Base-by-base conservation (phyloP, 1,139 yeast species). In the Sugiyamaella japonica region DNA sequence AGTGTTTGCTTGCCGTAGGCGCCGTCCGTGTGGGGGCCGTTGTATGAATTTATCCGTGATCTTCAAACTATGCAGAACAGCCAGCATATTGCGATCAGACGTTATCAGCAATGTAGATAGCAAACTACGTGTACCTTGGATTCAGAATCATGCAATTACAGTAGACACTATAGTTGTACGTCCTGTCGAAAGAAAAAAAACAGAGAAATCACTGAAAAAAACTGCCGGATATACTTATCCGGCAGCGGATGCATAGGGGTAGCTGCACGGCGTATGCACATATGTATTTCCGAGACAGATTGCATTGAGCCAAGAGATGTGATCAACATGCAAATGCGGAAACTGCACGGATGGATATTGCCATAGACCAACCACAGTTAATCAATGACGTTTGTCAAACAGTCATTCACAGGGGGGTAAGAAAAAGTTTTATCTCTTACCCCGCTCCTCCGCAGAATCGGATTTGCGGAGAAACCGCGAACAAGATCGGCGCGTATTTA, bases 391-490 rank as follows among this genome's bases (percentile, higher is more conserved):
- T 29, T 29, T 2, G n/a, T 29, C 34, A 29, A 29, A 29, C 7
- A 4, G 16, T 34, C 38, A 34, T 13, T 7, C 16, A 12, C 13
- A 13, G 16, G 28, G 12, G 32, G 15, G 12, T 25, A 29, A 34
- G n/a, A n/a, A 25, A 34, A 17, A 12, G 40, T 34, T 34, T 16
- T 12, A 28, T 17, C 13, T 20, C n/a, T 36, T 45, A 36, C 41
- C 49, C 49, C 49, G 40, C 42, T 17, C 28, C 32, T 44, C 31
- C 37, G 29, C 46, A 29, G 37, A 44, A 10, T 9, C 15, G 31
- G 28, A 44, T 31, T 32, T 45, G 49, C 49, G 49, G 49, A 45
- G 49, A 15, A 45, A 34, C 29, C 13, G 37, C 49, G 10, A 37
- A 20, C 25, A 20, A 25, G 34, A 37, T 36, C 34, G 25, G 12